Conservation (phyloP, 1,284 basidiomycete genomes). For the Crucibulum cyathiforme region DNA sequence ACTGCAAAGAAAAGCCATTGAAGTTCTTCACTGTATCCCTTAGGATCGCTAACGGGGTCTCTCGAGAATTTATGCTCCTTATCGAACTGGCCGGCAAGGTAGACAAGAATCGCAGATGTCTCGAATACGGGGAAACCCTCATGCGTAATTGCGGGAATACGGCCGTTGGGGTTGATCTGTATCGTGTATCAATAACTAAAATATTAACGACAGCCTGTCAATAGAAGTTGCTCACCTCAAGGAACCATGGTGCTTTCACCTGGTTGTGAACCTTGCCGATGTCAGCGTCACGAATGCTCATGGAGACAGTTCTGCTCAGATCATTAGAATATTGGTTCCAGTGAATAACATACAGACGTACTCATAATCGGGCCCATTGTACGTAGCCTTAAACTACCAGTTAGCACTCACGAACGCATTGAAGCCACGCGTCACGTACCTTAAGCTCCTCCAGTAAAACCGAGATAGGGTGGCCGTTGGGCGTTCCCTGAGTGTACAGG, state of each 20-base stretch:
- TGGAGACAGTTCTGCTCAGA: neutral
- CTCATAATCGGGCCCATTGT: neutral
- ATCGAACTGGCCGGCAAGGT: conserved; percentile 68
- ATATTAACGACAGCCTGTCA: neutral
- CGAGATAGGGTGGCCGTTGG: conserved; percentile 70
- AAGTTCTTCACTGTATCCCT: conserved; percentile 63
- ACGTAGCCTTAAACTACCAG: conserved; percentile 25
- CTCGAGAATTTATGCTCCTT: conserved; percentile 63
- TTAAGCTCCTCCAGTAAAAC: conserved; percentile 75
- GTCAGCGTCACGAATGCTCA: neutral
- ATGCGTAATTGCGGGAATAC: conserved; percentile 62
- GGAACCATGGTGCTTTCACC: conserved; percentile 54
- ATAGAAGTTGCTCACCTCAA: conserved; percentile 23
- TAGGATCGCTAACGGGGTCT: conserved; percentile 47
- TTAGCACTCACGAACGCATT: conserved; percentile 24
- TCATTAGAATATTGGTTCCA: neutral
- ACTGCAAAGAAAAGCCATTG: conserved; percentile 85
- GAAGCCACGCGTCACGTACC: conserved; percentile 58
- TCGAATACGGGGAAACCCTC: conserved; percentile 70
- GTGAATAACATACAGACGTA: no score
- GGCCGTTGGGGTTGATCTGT: conserved; percentile 67
- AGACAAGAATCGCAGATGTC: conserved; percentile 70
- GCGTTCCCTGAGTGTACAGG: conserved; percentile 69
- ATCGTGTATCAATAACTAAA: no score
- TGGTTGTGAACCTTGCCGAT: conserved; percentile 1